Base-by-base conservation (phyloP, 352 stramenopile species). In the Salisapilia sapeloensis region DNA sequence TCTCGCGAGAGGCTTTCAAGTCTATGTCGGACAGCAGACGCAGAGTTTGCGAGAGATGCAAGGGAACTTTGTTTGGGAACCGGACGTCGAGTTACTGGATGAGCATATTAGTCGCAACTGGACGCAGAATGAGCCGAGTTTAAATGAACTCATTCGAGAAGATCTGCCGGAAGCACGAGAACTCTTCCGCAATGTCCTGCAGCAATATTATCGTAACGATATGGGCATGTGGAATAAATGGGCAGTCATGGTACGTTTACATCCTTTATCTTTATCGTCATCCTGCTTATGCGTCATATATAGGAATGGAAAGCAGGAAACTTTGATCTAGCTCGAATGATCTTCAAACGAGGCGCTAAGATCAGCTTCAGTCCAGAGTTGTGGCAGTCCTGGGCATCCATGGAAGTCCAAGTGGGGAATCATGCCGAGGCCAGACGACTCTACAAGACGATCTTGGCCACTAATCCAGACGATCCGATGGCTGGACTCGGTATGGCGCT, bases 181-280 rank as follows among this genome's bases (percentile, higher is more conserved):
- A 20, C 46, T 91, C 9, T 91, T 91, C 46, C 65, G 71, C 10
- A 79, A 78, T 29, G 63, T 83, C 34, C 48, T 91, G 34, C 71
- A 91, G 45, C 55, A 63, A 31, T 49, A 74, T 21, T 91, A 91
- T 48, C 44, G 53, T 4, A 65, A 72, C 14, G 71, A 91, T 53
- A 87, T 91, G 71, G 63, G 57, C 44, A 91, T 91, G 75, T 91
- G 75, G 75, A 91, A 91, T 57, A 91, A 91, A 43, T 91, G 75
- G 75, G 75, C 56, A 29, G 71, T 76, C 27, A 91, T 91, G 75
- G 43, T 50, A 27, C 12, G 17, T 15, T 6, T 14, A n/a, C 13
- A 33, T 33, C 11, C 18, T 30, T 18, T 10, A 23, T 27, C 14
- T 11, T 3, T 27, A 12, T 28, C 20, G 25, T 9, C 19, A 6